These are phyloP conservation scores for Capronia epimyces DNA, from an alignment of 2,329 filamentous ascomycete genomes.

Conservation along the genomic window DNA sequence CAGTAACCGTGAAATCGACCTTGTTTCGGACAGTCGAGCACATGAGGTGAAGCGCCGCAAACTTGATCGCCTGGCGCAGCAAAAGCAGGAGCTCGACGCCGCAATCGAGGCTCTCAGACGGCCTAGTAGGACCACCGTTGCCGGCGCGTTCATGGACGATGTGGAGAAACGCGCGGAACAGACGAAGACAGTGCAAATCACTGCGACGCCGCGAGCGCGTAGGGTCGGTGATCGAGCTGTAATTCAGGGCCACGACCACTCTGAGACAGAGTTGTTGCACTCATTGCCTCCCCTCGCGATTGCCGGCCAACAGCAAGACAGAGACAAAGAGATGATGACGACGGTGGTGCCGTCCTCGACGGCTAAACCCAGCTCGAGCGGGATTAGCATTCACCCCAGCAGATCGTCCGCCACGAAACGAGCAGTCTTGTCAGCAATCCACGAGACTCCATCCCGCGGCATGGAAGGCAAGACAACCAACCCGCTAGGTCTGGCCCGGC, in stretches of 20 bases:
- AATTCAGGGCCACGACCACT: neutral
- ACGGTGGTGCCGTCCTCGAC: slow-evolving; percentile 30
- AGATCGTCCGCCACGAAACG: slow-evolving; percentile 23
- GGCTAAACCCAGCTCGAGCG: slow-evolving; percentile 26
- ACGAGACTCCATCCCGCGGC: slow-evolving; percentile 41
- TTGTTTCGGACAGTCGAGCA: slow-evolving; percentile 41
- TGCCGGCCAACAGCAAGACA: neutral
- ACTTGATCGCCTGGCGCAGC: slow-evolving; percentile 42
- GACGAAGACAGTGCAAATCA: slow-evolving; percentile 45
- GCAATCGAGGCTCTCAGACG: slow-evolving; percentile 45
- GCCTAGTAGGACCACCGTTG: slow-evolving; percentile 44
- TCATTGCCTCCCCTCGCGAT: slow-evolving; percentile 10
- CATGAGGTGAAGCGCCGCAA: slow-evolving; percentile 44
- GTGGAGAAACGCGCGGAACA: slow-evolving; percentile 37
- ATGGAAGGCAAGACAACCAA: slow-evolving; percentile 28
- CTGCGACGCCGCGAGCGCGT: slow-evolving; percentile 43
- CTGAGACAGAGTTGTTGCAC: slow-evolving; percentile 18
- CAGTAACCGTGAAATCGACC: slow-evolving; percentile 47
- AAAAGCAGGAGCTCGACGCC: slow-evolving; percentile 46
- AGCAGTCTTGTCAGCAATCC: slow-evolving; percentile 29
- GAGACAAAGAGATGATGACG: slow-evolving; percentile 9
- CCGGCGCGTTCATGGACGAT: slow-evolving; percentile 43
- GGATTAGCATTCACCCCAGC: neutral
- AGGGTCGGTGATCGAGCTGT: slow-evolving; percentile 32
- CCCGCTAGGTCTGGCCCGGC: slow-evolving; percentile 14